Evolutionary conservation across 2,329 filamentous ascomycete genomes (phyloP), one percentile per base, ranked within the genome.

Genomic region (Chrysoporthe puriensis): DNA sequence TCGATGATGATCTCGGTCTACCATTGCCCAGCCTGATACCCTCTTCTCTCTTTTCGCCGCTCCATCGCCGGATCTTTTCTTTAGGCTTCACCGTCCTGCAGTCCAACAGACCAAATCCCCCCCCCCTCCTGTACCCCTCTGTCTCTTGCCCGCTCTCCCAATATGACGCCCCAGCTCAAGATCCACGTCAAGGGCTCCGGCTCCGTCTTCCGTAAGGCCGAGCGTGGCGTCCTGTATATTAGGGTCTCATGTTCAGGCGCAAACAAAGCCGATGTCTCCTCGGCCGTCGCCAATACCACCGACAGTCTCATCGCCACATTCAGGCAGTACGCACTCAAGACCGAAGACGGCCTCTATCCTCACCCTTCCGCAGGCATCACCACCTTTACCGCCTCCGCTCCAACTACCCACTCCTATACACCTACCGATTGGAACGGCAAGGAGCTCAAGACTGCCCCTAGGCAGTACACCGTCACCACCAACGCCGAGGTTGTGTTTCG

Each of bases 291-390:
- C n/a, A 21, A 18, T 14, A 66, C 64, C 5, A 66, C 69, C 34
- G 70, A 68, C 18, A 46, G 11, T 2, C 62, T 72, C 34, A 69
- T 63, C 46, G 46, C 64, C 18, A 65, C 46, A 3, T 71, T 72
- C 54, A 68, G 71, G 34, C 46, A 44, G 34, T 64, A 69, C 32
- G 70, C 70, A 18, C 42, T n/a, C 18, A 72, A 72, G 64, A 68
- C 61, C 6, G 68, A 72, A 32, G 70, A 71, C 64, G 69, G 65
- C 7, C 46, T 56, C 0, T 46, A 59, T 13, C 69, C 71, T 6
- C 71, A 72, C 42, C 67, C 70, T 3, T 63, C 64, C 18, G 71
- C 71, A 9, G 69, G 65, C 44, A 71, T 72, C 67, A 72, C 71
- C n/a, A 62, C 70, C 32, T 72, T 72, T 68, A 66, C 70, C 3